Evolutionary conservation across 768 basidiomycete genomes (phyloP), one percentile per base, ranked within the genome.

Genomic region (Saitozyma sp.): DNA sequence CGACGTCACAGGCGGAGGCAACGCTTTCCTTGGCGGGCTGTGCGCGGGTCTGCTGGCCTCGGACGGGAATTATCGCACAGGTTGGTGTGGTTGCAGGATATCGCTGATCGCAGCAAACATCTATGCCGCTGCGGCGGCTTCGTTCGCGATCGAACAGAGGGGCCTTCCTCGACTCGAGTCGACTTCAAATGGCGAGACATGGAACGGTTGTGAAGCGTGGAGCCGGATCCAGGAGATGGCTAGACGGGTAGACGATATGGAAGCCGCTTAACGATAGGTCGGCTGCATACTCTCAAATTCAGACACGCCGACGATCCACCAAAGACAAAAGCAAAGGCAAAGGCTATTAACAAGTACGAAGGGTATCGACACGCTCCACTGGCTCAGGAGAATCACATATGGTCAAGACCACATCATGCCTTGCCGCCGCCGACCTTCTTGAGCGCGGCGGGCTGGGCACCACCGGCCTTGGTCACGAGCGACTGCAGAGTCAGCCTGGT

Each of bases 1-100:
- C 1, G 75, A 76, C 62, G 50, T 62, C 8, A 76, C 75, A 6
- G 75, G 75, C 8, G 72, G 75, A 7, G 75, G 75, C 8, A 76
- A 76, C 52, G 73, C 67, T 6, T 76, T 69, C 43, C 38, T 76
- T 46, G 75, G 75, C 42, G 75, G 75, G 0, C 55, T 76, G 8
- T 63, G 50, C 16, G 75, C 72, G 43, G 75, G 75, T 3, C 45
- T 76, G 48, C 39, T 72, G 9, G 41, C 70, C 4, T 42, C 54
- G 20, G 50, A 67, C 11, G 74, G 62, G 3, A 63, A 76, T 59
- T 61, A 64, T 16, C 29, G 63, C 54, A 49, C 42, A 41, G 69
- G 74, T 75, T 37, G 56, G 69, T 50, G 11, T 8, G 13, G 8
- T 19, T 42, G 38, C 17, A 9, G 17, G 46, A 37, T 8, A 19